These are phyloP conservation scores for Botryococcus braunii DNA, from an alignment of 163 green algal species.

Conservation along the genomic window DNA sequence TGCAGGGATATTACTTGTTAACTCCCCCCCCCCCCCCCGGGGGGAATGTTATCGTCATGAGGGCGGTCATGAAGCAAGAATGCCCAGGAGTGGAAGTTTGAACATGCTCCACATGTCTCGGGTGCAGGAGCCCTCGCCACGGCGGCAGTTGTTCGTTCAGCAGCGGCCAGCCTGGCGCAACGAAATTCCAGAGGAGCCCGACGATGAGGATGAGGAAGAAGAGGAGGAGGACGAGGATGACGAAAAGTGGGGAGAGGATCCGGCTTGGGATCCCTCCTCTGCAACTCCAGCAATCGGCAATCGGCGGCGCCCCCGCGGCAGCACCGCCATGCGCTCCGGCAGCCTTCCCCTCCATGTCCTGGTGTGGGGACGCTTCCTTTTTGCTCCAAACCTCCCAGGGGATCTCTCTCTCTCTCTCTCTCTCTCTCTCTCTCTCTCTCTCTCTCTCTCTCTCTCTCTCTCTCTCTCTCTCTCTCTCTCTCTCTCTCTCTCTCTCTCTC, in stretches of 20 bases:
- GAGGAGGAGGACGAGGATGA: constrained; percentile 23
- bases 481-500: too few species aligned
- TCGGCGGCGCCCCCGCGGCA: too few species aligned
- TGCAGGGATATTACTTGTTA: too few species aligned
- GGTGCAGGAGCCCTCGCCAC: background rate
- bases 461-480: too few species aligned
- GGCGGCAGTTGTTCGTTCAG: background rate
- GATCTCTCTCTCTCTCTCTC: too few species aligned
- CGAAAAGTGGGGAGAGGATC: too few species aligned
- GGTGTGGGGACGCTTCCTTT: background rate
- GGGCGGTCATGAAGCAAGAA: background rate
- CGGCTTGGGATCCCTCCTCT: constrained; percentile 16
- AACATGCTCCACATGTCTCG: background rate
- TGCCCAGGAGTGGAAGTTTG: background rate
- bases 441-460: background rate
- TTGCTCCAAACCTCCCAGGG: background rate
- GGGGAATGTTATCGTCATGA: background rate
- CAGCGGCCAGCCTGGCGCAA: too few species aligned
- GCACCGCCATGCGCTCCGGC: background rate
- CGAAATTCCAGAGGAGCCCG: background rate
- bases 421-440: background rate
- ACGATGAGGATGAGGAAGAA: constrained; percentile 18
- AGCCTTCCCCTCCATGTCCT: background rate
- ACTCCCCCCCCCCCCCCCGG: background rate
- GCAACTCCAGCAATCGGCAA: constrained; percentile 16